Evolutionary conservation across 31 red algal species (phyloP).

Genomic region (Bonnemaisonia californica): DNA sequence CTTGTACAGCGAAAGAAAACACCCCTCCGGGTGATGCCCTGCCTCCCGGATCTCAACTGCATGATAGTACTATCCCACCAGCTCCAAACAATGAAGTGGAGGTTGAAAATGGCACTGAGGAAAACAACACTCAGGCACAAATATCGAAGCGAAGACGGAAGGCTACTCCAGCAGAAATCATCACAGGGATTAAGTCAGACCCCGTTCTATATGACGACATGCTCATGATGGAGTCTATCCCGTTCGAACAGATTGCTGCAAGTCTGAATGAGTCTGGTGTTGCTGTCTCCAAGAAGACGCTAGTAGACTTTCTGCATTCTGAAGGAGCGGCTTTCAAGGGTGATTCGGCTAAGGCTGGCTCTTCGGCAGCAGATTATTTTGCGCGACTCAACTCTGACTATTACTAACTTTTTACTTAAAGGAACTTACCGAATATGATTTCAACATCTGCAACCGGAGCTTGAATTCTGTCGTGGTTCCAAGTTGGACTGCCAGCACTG

Average conservation of each 20-base stretch:
- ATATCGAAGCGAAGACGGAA: constrained; percentile 35
- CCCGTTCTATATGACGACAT: constrained; percentile 45
- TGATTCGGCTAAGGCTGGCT: constrained; percentile 9
- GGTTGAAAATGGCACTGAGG: no score
- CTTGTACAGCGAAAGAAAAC: no score
- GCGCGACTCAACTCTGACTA: constrained; percentile 25
- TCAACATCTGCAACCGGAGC: no score
- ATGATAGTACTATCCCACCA: not conserved
- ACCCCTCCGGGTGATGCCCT: no score
- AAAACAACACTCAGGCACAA: constrained; percentile 6
- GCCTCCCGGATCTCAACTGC: not conserved
- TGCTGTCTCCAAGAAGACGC: constrained; percentile 40
- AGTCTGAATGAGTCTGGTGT: constrained; percentile 26
- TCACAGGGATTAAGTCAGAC: constrained; percentile 38
- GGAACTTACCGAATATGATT: not conserved
- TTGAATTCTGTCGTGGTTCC: no score
- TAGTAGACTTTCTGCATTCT: constrained; percentile 32
- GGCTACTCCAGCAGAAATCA: constrained; percentile 37
- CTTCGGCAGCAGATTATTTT: constrained; percentile 19
- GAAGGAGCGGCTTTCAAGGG: constrained; percentile 55
- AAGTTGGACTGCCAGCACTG: no score
- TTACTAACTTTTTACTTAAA: not conserved
- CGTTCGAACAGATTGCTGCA: constrained; percentile 31
- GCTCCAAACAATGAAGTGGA: no score
- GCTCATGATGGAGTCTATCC: constrained; percentile 48